Evolutionary conservation across 306 rosid genomes (phyloP).

Genomic region (Gleditsia sinensis): DNA sequence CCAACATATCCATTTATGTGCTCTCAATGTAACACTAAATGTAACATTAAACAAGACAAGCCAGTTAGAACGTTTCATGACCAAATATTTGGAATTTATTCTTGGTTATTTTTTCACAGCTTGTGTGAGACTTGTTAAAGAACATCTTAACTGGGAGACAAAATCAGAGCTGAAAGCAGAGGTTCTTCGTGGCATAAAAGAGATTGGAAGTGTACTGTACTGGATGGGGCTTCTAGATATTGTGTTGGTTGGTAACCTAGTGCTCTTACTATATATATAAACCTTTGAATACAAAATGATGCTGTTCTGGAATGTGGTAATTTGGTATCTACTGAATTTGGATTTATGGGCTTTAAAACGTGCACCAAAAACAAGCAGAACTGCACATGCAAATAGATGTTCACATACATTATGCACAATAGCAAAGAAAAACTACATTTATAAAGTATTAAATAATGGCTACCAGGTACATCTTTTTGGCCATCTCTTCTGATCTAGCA

Average conservation of each 20-base stretch:
- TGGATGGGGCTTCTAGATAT: constrained; percentile 97
- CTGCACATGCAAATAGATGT: background rate
- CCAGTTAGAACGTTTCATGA: constrained; percentile 9
- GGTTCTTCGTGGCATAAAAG: constrained; percentile 92
- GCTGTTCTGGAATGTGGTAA: background rate
- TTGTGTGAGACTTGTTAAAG: constrained; percentile 86
- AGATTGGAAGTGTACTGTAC: constrained; percentile 94
- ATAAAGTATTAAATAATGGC: background rate
- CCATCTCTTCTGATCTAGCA: background rate
- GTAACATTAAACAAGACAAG: background rate
- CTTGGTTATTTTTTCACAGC: constrained; percentile 54
- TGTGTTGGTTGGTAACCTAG: constrained; percentile 73
- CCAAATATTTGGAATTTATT: constrained; percentile 31
- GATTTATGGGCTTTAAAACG: background rate
- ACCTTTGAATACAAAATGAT: background rate
- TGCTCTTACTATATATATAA: constrained; percentile 27
- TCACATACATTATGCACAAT: background rate
- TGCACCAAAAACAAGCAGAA: background rate
- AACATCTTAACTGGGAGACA: constrained; percentile 87
- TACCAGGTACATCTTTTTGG: background rate
- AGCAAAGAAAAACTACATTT: background rate
- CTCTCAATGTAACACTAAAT: too few relatives aligned
- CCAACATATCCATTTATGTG: background rate
- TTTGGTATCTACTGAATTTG: background rate
- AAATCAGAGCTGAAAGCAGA: constrained; percentile 85